Percentiles rank a stretch among this genome's conserved stretches.
These are phyloP conservation scores for Nothophoma quercina DNA, from an alignment of 2,329 filamentous ascomycete genomes.

Conservation along the genomic window DNA sequence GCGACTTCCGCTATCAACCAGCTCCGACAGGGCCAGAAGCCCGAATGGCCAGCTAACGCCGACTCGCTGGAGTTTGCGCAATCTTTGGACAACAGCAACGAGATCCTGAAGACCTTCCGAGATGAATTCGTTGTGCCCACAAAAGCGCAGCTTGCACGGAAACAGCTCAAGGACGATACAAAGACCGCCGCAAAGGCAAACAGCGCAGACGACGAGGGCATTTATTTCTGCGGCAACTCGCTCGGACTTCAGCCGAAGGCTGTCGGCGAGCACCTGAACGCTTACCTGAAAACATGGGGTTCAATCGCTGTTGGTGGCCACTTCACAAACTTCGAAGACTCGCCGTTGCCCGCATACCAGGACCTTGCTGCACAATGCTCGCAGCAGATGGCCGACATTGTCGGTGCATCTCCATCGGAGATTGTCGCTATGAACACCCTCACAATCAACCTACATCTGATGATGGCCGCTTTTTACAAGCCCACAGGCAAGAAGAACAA, in stretches of 20 bases:
- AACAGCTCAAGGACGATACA: slow-evolving; percentile 53
- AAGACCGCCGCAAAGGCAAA: slow-evolving; percentile 36
- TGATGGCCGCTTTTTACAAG: slow-evolving; percentile 84
- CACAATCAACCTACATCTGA: slow-evolving; percentile 81
- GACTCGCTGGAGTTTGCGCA: slow-evolving; percentile 36
- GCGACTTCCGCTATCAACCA: slow-evolving; percentile 30
- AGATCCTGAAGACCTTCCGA: slow-evolving; percentile 55
- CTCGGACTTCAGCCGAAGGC: slow-evolving; percentile 81
- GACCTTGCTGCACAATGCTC: slow-evolving; percentile 78
- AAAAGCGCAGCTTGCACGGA: slow-evolving; percentile 72
- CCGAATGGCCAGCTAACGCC: slow-evolving; percentile 34
- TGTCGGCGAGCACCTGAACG: slow-evolving; percentile 69
- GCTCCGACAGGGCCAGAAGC: slow-evolving; percentile 41
- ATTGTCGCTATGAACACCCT: slow-evolving; percentile 89
- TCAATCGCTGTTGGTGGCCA: slow-evolving; percentile 84
- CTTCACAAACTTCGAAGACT: slow-evolving; percentile 73
- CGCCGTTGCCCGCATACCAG: slow-evolving; percentile 76
- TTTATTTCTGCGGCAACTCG: slow-evolving; percentile 91
- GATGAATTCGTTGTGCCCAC: slow-evolving; percentile 79
- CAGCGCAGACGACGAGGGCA: slow-evolving; percentile 56
- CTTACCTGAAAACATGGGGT: slow-evolving; percentile 83
- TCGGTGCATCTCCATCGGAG: slow-evolving; percentile 75
- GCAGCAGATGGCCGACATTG: slow-evolving; percentile 72
- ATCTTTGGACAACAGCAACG: slow-evolving; percentile 37
- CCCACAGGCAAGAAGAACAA: slow-evolving; percentile 73